Conservation (phyloP, 345 rosid species). For the Aquilaria yunnanensis region DNA sequence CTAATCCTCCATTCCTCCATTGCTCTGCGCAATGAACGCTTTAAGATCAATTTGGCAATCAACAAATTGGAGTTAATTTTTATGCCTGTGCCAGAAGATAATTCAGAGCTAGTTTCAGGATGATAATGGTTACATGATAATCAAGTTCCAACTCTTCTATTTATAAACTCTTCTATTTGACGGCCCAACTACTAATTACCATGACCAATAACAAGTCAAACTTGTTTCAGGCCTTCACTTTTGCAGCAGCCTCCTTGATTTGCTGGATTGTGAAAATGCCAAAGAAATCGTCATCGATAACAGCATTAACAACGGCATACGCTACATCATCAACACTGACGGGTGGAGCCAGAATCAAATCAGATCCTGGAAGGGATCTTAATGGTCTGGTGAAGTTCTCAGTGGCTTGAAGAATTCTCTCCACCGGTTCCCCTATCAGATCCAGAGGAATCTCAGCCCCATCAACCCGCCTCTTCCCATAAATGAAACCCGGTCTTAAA, state of each 20-base stretch:
- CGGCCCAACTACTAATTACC: no score
- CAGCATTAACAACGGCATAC: conserved; percentile 55
- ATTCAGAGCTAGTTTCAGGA: no score
- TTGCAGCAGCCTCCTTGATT: conserved; percentile 88
- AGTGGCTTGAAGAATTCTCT: conserved; percentile 44
- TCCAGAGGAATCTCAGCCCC: conserved; percentile 82
- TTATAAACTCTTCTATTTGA: no score
- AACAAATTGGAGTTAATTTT: no score
- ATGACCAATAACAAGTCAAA: no score
- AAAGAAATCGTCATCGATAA: conserved; percentile 69
- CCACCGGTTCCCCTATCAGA: conserved; percentile 67
- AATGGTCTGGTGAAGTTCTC: conserved; percentile 62
- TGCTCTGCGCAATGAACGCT: no score
- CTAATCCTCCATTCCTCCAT: no score
- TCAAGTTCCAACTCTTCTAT: no score
- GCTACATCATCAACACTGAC: conserved; percentile 82
- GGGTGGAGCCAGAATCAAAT: conserved; percentile 74
- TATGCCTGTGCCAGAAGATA: no score
- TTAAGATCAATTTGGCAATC: no score
- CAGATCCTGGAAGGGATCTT: conserved; percentile 72
- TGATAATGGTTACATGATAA: no score
- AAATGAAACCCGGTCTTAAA: conserved; percentile 80
- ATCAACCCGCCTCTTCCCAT: conserved; percentile 65
- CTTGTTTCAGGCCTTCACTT: conserved; percentile 35
- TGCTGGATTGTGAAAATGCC: conserved; percentile 90